Conservation (phyloP, 495 filamentous ascomycete genomes). For the Mytilinidion resinicola region DNA sequence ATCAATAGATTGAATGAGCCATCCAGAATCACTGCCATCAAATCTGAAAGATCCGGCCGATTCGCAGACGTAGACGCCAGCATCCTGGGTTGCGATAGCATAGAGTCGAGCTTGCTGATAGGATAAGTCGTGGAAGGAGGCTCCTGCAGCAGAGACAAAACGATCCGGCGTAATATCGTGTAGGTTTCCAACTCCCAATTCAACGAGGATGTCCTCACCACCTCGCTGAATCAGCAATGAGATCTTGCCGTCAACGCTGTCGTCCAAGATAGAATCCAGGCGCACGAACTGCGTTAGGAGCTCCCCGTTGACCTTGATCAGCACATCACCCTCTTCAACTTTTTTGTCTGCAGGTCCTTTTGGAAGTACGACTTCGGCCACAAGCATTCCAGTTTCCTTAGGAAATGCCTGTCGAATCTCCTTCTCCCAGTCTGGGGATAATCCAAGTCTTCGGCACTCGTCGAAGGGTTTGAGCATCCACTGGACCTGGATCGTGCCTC, state of each 20-base stretch:
- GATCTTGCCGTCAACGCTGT: slow-evolving; percentile 69
- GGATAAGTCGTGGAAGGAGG: slow-evolving; percentile 88
- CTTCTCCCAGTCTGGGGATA: slow-evolving; percentile 79
- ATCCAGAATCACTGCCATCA: slow-evolving; percentile 82
- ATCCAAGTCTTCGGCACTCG: slow-evolving; percentile 85
- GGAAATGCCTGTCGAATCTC: slow-evolving; percentile 75
- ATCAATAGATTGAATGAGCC: slow-evolving; percentile 89
- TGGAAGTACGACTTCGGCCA: slow-evolving; percentile 89
- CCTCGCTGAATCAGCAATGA: slow-evolving; percentile 78
- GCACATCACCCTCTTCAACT: slow-evolving; percentile 91
- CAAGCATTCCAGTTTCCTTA: slow-evolving; percentile 91
- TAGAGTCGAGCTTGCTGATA: slow-evolving; percentile 95
- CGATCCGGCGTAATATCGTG: slow-evolving; percentile 93
- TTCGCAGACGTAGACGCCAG: slow-evolving; percentile 86
- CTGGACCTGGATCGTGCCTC: slow-evolving; percentile 96
- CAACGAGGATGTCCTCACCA: slow-evolving; percentile 79
- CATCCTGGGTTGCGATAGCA: slow-evolving; percentile 73
- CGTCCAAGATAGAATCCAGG: slow-evolving; percentile 90
- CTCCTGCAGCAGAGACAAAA: slow-evolving; percentile 89
- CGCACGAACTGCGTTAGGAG: slow-evolving; percentile 88
- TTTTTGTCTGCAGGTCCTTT: slow-evolving; percentile 79
- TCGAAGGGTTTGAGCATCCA: slow-evolving; percentile 97
- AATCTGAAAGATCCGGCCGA: slow-evolving; percentile 92
- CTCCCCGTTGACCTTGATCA: slow-evolving; percentile 90
- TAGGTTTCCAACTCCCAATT: slow-evolving; percentile 80